Percentiles rank a stretch among this genome's conserved stretches.
phyloP scores from a whole-genome alignment of 352 stramenopile species.

The Salisapilia sapeloensis region DNA sequence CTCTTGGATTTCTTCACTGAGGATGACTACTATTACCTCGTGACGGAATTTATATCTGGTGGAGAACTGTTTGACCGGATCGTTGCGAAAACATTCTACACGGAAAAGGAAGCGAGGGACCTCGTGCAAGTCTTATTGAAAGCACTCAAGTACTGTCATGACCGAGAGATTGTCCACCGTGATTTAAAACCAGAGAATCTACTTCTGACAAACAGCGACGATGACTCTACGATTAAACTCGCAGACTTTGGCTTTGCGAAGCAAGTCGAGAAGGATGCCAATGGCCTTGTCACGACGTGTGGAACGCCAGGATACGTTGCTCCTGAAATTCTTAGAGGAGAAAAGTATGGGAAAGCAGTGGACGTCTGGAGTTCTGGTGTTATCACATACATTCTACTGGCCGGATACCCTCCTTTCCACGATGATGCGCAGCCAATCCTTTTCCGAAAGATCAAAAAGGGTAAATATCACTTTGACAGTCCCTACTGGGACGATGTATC shows the following conservation, averaged over 20 bases:
- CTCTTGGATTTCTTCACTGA: conserved; percentile 85
- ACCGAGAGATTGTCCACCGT: conserved; percentile 68
- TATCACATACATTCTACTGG: conserved; percentile 84
- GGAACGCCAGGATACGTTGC: conserved; percentile 68
- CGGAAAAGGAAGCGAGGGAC: conserved; percentile 67
- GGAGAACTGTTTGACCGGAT: conserved; percentile 85
- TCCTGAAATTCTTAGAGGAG: conserved; percentile 71
- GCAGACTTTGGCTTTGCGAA: conserved; percentile 90
- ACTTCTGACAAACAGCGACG: conserved; percentile 56
- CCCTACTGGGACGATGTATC: conserved; percentile 85
- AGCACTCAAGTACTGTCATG: conserved; percentile 80
- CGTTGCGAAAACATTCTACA: conserved; percentile 75
- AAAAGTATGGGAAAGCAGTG: conserved; percentile 63
- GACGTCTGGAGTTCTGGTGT: conserved; percentile 79
- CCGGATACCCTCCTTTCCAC: conserved; percentile 75
- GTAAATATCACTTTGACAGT: conserved; percentile 77
- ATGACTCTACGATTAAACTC: conserved; percentile 84
- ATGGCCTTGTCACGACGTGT: conserved; percentile 49
- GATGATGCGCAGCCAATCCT: conserved; percentile 89
- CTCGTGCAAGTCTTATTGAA: conserved; percentile 65
- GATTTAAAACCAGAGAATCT: conserved; percentile 82
- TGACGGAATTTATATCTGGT: conserved; percentile 75
- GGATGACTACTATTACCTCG: conserved; percentile 75
- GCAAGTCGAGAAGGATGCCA: conserved; percentile 44
- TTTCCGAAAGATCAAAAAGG: conserved; percentile 79